Percentiles rank a stretch among this genome's conserved stretches.
Evolutionary conservation across 2,329 filamentous ascomycete genomes (phyloP).

Genomic region (Ceratocystis diversiconidia): DNA sequence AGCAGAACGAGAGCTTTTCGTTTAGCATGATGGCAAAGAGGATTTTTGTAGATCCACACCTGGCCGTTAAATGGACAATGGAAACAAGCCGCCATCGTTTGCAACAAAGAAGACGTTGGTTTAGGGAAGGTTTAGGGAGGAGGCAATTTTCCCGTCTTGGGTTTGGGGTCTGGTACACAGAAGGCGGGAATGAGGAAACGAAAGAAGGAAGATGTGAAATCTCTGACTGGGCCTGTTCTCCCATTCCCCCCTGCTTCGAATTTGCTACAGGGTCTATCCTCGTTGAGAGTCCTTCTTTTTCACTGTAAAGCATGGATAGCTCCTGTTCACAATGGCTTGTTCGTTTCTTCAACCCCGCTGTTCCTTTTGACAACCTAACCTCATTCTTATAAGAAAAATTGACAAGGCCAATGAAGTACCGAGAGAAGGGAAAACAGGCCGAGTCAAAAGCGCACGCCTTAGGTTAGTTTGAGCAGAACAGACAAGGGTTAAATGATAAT

Average conservation of each 20-base stretch:
- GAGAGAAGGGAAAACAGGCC: neutral
- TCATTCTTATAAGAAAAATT: slow-evolving; percentile 1
- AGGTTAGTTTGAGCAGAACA: neutral
- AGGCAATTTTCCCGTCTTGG: neutral
- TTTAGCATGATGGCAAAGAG: neutral
- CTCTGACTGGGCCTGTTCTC: neutral
- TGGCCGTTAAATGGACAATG: neutral
- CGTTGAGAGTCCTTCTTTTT: neutral
- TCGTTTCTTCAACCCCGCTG: slow-evolving; percentile 5
- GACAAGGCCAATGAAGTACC: neutral
- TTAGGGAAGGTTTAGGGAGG: neutral
- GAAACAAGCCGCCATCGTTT: neutral
- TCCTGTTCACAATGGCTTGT: neutral
- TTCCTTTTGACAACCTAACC: slow-evolving; percentile 1
- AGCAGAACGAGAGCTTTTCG: neutral
- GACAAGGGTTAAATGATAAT: neutral
- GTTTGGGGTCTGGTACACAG: slow-evolving; percentile 16
- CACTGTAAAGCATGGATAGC: neutral
- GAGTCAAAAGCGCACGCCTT: neutral
- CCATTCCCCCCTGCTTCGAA: neutral
- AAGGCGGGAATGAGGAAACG: neutral
- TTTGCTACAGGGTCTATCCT: slow-evolving; percentile 1
- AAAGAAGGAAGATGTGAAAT: neutral
- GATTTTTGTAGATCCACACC: neutral
- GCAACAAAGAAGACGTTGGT: slow-evolving; percentile 19